Conservation (phyloP, 495 filamentous ascomycete species). For the Penicillium alfredii region DNA sequence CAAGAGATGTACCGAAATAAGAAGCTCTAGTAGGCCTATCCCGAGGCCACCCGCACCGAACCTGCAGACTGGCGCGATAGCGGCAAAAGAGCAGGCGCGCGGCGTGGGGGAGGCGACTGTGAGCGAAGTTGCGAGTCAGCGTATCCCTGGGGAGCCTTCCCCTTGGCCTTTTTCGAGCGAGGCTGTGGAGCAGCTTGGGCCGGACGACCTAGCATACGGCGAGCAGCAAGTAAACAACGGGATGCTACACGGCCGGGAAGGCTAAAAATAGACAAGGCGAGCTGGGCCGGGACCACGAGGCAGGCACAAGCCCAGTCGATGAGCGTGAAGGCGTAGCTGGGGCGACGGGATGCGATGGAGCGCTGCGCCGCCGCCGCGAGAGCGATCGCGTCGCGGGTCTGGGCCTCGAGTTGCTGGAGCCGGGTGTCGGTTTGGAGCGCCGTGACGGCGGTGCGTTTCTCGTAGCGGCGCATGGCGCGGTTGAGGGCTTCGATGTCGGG, state of each 20-base stretch:
- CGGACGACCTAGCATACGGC: slow-evolving; percentile 9
- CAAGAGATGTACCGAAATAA: too few relatives aligned
- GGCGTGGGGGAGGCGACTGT: slow-evolving; percentile 1
- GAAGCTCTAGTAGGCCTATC: background rate
- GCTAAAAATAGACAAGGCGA: slow-evolving; percentile 18
- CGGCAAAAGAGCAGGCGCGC: slow-evolving; percentile 1
- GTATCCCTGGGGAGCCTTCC: slow-evolving; percentile 9
- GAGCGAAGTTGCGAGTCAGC: slow-evolving; percentile 1
- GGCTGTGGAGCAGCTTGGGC: background rate
- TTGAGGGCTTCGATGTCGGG: slow-evolving; percentile 85
- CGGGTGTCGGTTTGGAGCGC: slow-evolving; percentile 69
- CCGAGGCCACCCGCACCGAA: slow-evolving; percentile 1
- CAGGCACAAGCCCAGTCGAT: slow-evolving; percentile 26
- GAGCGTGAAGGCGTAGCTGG: slow-evolving; percentile 18
- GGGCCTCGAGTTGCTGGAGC: slow-evolving; percentile 60
- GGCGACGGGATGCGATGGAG: slow-evolving; percentile 12
- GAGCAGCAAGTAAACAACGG: slow-evolving; percentile 13
- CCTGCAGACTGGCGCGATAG: background rate
- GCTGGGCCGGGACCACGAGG: slow-evolving; percentile 24
- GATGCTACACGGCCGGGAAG: slow-evolving; percentile 21
- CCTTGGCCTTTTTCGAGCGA: slow-evolving; percentile 12
- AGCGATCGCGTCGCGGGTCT: slow-evolving; percentile 70
- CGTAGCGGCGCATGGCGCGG: slow-evolving; percentile 86
- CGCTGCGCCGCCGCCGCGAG: slow-evolving; percentile 71
- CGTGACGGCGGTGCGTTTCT: slow-evolving; percentile 74